Evolutionary conservation across 192 early-diverging fungal genomes (phyloP).

Genomic region (Podochytrium sp.): DNA sequence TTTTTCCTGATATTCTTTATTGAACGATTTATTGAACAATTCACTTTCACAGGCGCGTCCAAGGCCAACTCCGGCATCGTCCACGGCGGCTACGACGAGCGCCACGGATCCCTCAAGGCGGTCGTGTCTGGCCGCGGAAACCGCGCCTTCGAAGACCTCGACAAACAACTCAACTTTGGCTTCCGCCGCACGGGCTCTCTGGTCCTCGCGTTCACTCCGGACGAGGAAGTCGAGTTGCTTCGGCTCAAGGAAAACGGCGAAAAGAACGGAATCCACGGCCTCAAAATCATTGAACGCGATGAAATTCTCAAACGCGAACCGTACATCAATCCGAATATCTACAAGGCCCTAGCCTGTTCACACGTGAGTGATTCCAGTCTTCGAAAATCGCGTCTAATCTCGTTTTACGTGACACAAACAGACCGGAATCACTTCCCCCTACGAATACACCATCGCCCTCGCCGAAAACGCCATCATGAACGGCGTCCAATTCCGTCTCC

Average conservation of each 20-base stretch:
- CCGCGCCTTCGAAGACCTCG: slow-evolving; percentile 36
- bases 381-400: not conserved
- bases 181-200: slow-evolving; percentile 47
- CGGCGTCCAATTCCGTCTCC: slow-evolving; percentile 44
- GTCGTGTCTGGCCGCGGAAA: slow-evolving; percentile 41
- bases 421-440: slow-evolving; percentile 51
- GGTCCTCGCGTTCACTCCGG: slow-evolving; percentile 42
- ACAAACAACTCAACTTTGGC: slow-evolving; percentile 52
- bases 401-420: not conserved
- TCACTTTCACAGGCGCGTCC: not conserved
- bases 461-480: slow-evolving; percentile 54
- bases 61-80: slow-evolving; percentile 42
- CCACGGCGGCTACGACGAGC: slow-evolving; percentile 54
- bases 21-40: too few relatives aligned
- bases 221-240: slow-evolving; percentile 30
- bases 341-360: slow-evolving; percentile 44
- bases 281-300: slow-evolving; percentile 40
- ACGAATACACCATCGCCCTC: slow-evolving; percentile 54
- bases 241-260: slow-evolving; percentile 45
- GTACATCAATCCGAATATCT: slow-evolving; percentile 39
- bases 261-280: slow-evolving; percentile 46
- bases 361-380: not conserved
- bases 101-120: slow-evolving; percentile 48
- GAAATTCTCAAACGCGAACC: slow-evolving; percentile 44
- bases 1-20: too few relatives aligned